These are phyloP conservation scores for Coniosporium tulheliwenetii DNA, from an alignment of 2,329 filamentous ascomycete species.

Conservation along the genomic window DNA sequence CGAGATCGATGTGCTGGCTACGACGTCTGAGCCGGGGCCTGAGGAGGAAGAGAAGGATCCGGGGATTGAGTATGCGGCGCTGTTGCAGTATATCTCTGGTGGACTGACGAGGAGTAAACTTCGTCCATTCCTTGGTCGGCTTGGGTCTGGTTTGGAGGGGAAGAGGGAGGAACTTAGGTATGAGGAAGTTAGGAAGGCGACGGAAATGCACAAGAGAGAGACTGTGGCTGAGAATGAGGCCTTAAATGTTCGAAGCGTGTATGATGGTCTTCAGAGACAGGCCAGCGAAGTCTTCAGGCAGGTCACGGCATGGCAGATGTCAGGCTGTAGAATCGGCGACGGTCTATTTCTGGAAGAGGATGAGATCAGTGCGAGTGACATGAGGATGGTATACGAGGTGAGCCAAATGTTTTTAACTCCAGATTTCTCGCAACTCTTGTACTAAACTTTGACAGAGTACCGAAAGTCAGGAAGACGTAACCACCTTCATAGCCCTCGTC, in stretches of 20 bases:
- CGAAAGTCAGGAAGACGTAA: slow-evolving; percentile 1
- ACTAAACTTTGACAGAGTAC: background rate
- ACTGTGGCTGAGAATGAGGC: background rate
- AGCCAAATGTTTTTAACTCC: slow-evolving; percentile 16
- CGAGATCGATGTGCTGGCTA: slow-evolving; percentile 63
- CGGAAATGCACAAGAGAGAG: slow-evolving; percentile 24
- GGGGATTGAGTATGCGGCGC: slow-evolving; percentile 58
- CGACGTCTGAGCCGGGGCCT: slow-evolving; percentile 39
- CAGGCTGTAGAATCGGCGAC: slow-evolving; percentile 50
- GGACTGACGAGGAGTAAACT: slow-evolving; percentile 54
- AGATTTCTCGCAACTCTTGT: background rate
- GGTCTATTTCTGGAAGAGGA: slow-evolving; percentile 34
- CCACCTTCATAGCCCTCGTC: slow-evolving; percentile 4
- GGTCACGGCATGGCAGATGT: slow-evolving; percentile 29
- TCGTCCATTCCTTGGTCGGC: slow-evolving; percentile 40
- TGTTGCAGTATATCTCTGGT: slow-evolving; percentile 63
- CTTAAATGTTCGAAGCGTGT: slow-evolving; percentile 1
- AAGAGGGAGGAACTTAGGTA: slow-evolving; percentile 7
- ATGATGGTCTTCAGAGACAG: background rate
- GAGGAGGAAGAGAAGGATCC: slow-evolving; percentile 68
- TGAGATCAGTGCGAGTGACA: slow-evolving; percentile 27
- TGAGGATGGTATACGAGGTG: slow-evolving; percentile 41
- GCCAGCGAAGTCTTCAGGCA: background rate
- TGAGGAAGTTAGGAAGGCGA: slow-evolving; percentile 16
- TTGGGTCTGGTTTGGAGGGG: slow-evolving; percentile 5